Evolutionary conservation across 2,329 filamentous ascomycete genomes (phyloP).

Genomic region (Aspergillus proliferans): DNA sequence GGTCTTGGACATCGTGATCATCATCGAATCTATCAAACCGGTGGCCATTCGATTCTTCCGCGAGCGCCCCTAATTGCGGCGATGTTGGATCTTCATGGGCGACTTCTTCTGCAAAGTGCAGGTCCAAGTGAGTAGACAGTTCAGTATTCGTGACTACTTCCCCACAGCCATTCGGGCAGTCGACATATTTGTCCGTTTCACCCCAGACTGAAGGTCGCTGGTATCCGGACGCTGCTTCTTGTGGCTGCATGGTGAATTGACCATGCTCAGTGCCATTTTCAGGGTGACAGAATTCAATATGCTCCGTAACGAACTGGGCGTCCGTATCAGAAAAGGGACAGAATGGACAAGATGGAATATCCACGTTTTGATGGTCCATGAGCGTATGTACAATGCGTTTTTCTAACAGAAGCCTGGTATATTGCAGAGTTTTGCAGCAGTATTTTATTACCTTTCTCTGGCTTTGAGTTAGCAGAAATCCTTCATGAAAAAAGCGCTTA

Average conservation of each 20-base stretch:
- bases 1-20: neutral
- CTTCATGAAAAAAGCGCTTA: too few relatives aligned
- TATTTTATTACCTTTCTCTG: too few relatives aligned
- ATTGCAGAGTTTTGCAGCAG: too few relatives aligned
- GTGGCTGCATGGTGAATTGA: constrained; percentile 1
- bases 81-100: constrained; percentile 33
- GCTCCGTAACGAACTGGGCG: constrained; percentile 35
- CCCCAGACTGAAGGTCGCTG: constrained; percentile 1
- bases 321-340: constrained; percentile 39
- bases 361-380: constrained; percentile 14
- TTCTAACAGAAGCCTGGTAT: neutral
- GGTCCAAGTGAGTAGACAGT: constrained; percentile 54
- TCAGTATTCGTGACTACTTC: constrained; percentile 51
- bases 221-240: neutral
- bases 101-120: constrained; percentile 49
- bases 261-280: constrained; percentile 25
- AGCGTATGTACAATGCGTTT: neutral
- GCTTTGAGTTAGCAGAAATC: too few relatives aligned
- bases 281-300: constrained; percentile 42
- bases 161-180: constrained; percentile 55
- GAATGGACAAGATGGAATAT: constrained; percentile 36
- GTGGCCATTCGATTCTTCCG: neutral
- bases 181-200: constrained; percentile 35
- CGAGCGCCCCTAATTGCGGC: neutral
- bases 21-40: neutral